Conservation (phyloP, 1,284 basidiomycete species). For the Garcileccinum viscosum region DNA sequence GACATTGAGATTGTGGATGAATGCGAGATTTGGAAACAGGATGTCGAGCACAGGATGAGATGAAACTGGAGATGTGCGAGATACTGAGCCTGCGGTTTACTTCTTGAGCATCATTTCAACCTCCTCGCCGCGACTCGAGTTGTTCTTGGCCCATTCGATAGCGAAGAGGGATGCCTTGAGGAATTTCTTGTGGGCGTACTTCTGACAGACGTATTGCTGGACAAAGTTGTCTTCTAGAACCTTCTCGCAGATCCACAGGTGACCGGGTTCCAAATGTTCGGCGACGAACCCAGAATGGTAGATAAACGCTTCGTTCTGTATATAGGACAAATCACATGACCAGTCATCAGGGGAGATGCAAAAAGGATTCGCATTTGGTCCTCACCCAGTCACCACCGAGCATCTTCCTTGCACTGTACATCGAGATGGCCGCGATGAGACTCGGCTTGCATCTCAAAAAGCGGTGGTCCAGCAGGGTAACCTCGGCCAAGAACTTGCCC, state of each 20-base stretch:
- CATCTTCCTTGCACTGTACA: constrained; percentile 95
- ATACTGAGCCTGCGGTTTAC: constrained; percentile 42
- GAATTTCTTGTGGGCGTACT: constrained; percentile 98
- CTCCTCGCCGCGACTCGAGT: constrained; percentile 41
- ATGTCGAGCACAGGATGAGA: constrained; percentile 45
- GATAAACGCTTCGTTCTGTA: constrained; percentile 87
- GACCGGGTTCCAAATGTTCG: constrained; percentile 85
- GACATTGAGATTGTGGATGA: constrained; percentile 43
- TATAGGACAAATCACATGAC: constrained; percentile 59
- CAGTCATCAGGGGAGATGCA: constrained; percentile 8
- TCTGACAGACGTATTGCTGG: constrained; percentile 90
- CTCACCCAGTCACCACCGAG: constrained; percentile 92
- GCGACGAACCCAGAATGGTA: constrained; percentile 95
- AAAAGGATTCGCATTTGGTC: constrained; percentile 33
- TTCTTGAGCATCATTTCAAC: constrained; percentile 57
- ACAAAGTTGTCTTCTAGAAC: constrained; percentile 84
- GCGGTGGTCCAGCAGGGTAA: constrained; percentile 90
- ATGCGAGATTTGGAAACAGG: constrained; percentile 43
- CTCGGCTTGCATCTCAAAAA: constrained; percentile 95
- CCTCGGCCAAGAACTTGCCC: constrained; percentile 97
- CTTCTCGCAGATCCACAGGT: constrained; percentile 85
- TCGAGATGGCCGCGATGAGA: constrained; percentile 95
- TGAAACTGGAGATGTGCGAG: constrained; percentile 34
- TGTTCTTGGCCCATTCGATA: constrained; percentile 68
- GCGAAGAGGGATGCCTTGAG: constrained; percentile 84